Conservation (phyloP, 2,329 filamentous ascomycete species). For the Trichoderma atrobrunneum region DNA sequence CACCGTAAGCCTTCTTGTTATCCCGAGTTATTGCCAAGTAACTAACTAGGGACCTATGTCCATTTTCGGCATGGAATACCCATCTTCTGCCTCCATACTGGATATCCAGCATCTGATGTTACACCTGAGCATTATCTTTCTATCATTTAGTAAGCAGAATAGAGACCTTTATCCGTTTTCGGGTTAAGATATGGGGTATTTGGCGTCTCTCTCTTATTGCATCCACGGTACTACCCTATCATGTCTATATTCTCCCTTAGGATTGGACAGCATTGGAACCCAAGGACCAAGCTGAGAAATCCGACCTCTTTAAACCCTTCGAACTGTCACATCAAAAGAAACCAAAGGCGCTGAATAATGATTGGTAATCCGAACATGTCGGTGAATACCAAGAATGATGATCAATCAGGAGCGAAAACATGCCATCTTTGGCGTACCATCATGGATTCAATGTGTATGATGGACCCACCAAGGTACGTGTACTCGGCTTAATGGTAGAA, state of each 20-base stretch:
- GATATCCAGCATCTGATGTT: neutral
- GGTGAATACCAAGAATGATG: neutral
- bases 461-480: neutral
- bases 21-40: too few species aligned
- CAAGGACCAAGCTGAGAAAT: neutral
- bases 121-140: neutral
- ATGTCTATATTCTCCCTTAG: neutral
- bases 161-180: neutral
- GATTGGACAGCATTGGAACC: neutral
- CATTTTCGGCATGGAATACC: neutral
- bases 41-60: neutral
- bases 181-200: neutral
- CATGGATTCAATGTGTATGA: neutral
- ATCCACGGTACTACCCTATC: neutral
- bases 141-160: neutral
- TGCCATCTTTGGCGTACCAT: neutral
- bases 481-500: neutral
- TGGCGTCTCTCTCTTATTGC: neutral
- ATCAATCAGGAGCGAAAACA: neutral
- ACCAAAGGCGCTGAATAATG: neutral
- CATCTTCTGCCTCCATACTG: neutral
- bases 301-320: neutral
- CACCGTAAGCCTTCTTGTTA: neutral
- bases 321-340: neutral
- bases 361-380: neutral